A percentile compares a stretch with the other conserved stretches of the same genome.
Conservation (phyloP, 495 filamentous ascomycete genomes). For the Chlorociboria aeruginascens region DNA sequence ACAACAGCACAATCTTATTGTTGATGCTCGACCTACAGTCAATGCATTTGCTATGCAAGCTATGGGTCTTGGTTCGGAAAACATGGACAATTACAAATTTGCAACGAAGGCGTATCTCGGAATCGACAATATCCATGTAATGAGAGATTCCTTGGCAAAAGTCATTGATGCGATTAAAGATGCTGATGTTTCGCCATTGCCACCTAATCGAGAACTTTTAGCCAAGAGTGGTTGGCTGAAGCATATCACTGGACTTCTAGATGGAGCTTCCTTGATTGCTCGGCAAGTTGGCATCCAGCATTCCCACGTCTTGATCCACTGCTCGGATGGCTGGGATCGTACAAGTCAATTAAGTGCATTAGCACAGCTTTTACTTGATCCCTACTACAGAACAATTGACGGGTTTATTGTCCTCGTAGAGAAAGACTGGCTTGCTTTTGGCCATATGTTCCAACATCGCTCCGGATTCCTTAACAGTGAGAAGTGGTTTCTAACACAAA, state of each 20-base stretch:
- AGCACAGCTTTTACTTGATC: slow-evolving; percentile 86
- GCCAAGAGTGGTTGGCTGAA: slow-evolving; percentile 83
- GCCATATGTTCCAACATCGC: slow-evolving; percentile 90
- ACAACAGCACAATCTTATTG: slow-evolving; percentile 88
- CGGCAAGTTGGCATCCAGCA: slow-evolving; percentile 83
- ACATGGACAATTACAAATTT: slow-evolving; percentile 94
- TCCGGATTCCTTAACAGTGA: slow-evolving; percentile 78
- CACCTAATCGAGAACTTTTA: slow-evolving; percentile 73
- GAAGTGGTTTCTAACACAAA: slow-evolving; percentile 90
- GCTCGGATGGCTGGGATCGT: slow-evolving; percentile 96
- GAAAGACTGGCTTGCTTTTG: slow-evolving; percentile 97
- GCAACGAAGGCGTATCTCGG: slow-evolving; percentile 90
- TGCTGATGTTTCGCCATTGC: slow-evolving; percentile 72
- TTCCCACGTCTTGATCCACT: slow-evolving; percentile 92
- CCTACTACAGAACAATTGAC: slow-evolving; percentile 89
- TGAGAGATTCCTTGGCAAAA: slow-evolving; percentile 83
- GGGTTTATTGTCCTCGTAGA: slow-evolving; percentile 93
- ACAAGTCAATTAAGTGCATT: slow-evolving; percentile 94
- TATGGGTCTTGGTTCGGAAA: slow-evolving; percentile 86
- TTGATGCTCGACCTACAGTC: slow-evolving; percentile 89
- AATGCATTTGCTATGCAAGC: slow-evolving; percentile 96
- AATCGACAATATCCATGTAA: slow-evolving; percentile 98
- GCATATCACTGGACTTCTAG: slow-evolving; percentile 75
- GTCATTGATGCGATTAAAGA: slow-evolving; percentile 89
- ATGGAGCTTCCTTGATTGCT: slow-evolving; percentile 74